Conservation (phyloP, 2,329 filamentous ascomycete species). For the Trichoderma sp. region DNA sequence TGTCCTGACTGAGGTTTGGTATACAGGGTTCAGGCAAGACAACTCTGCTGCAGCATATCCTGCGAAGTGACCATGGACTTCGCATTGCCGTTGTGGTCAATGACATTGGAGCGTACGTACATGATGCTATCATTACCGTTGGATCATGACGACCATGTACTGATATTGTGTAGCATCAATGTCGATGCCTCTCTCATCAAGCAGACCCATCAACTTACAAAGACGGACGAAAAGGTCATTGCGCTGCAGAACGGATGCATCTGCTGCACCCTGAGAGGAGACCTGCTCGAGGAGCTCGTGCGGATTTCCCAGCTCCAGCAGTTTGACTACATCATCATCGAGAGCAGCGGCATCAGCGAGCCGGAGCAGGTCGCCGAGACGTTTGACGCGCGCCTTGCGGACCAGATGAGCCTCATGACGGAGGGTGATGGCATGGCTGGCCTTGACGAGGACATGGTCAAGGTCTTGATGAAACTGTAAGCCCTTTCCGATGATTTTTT, state of each 20-base stretch:
- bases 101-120: slow-evolving; percentile 63
- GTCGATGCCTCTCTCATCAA: slow-evolving; percentile 66
- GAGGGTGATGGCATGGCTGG: slow-evolving; percentile 38
- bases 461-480: slow-evolving; percentile 43
- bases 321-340: slow-evolving; percentile 73
- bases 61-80: slow-evolving; percentile 67
- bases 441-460: slow-evolving; percentile 42
- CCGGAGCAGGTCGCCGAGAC: slow-evolving; percentile 75
- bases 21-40: slow-evolving; percentile 69
- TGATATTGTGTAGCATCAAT: slow-evolving; percentile 54
- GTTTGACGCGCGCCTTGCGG: slow-evolving; percentile 61
- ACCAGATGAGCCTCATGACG: slow-evolving; percentile 47
- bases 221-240: slow-evolving; percentile 65
- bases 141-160: background rate
- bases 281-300: slow-evolving; percentile 70
- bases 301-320: slow-evolving; percentile 61
- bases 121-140: background rate
- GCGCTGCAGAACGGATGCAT: slow-evolving; percentile 75
- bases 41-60: slow-evolving; percentile 68
- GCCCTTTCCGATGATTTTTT: slow-evolving; percentile 22
- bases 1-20: background rate
- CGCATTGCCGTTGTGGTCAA: slow-evolving; percentile 74
- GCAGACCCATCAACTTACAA: slow-evolving; percentile 56
- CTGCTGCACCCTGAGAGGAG: slow-evolving; percentile 73
- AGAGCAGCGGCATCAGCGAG: slow-evolving; percentile 72